These are phyloP conservation scores for Scheffersomyces cryptocercus DNA, from an alignment of 1,139 yeast species.

Conservation along the genomic window DNA sequence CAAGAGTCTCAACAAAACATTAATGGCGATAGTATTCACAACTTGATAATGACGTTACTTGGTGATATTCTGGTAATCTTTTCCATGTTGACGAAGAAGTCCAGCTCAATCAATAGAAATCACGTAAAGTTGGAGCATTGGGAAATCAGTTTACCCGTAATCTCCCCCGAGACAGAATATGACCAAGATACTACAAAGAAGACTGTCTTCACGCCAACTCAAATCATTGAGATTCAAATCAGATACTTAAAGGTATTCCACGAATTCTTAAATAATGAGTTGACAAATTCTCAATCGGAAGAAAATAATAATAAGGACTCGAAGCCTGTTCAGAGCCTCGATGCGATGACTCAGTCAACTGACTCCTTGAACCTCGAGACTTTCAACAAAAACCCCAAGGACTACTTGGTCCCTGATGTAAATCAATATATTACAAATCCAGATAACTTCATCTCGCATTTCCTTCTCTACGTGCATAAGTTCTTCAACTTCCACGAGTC, in stretches of 20 bases:
- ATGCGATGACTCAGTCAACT: not conserved
- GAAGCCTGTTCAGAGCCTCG: not conserved
- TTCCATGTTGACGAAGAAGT: constrained; percentile 26
- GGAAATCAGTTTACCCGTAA: constrained; percentile 40
- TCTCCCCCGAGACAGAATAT: constrained; percentile 29
- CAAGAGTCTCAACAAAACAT: constrained; percentile 13
- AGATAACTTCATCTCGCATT: constrained; percentile 38
- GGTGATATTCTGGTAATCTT: constrained; percentile 37
- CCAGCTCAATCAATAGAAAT: constrained; percentile 40
- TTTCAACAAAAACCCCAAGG: constrained; percentile 18
- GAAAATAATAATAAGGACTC: not conserved
- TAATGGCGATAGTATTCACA: constrained; percentile 20
- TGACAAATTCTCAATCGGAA: constrained; percentile 9
- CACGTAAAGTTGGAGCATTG: constrained; percentile 45
- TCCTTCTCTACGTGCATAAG: constrained; percentile 35
- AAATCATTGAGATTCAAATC: constrained; percentile 32
- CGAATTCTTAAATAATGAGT: constrained; percentile 36
- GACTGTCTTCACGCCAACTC: constrained; percentile 20
- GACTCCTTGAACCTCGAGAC: constrained; percentile 3
- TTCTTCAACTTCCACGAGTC: constrained; percentile 27
- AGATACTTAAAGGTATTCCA: constrained; percentile 36
- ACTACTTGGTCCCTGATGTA: constrained; percentile 35
- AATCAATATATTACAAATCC: constrained; percentile 37
- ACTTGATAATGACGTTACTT: constrained; percentile 31
- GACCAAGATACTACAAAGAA: constrained; percentile 6